These are phyloP conservation scores for Aspergillus brasiliensis DNA, from an alignment of 2,329 filamentous ascomycete species.

Conservation along the genomic window DNA sequence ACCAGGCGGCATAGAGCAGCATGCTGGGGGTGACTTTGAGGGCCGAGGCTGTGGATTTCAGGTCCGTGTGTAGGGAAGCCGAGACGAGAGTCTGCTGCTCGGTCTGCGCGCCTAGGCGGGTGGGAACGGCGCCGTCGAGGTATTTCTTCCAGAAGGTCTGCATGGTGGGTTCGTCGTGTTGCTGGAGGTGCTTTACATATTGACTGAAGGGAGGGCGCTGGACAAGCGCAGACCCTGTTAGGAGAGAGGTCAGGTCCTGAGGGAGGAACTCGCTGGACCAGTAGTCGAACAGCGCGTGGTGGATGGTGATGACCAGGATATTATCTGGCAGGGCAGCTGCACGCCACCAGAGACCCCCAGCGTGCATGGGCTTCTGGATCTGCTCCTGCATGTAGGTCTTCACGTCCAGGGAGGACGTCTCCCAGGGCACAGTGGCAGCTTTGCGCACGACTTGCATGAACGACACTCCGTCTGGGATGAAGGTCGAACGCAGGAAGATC, in stretches of 20 bases:
- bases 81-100: not conserved
- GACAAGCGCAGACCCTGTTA: not conserved
- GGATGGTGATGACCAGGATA: not conserved
- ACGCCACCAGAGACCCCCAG: not conserved
- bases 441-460: not conserved
- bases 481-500: not conserved
- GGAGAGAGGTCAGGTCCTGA: constrained; percentile 6
- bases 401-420: not conserved
- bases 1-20: constrained; percentile 6
- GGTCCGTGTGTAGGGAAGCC: not conserved
- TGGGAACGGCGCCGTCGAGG: not conserved
- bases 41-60: not conserved
- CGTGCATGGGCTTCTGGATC: not conserved
- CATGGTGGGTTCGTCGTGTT: not conserved
- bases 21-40: not conserved
- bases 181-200: constrained; percentile 2
- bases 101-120: not conserved
- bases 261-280: not conserved
- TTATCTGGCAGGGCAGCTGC: not conserved
- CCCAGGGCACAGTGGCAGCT: not conserved
- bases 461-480: not conserved
- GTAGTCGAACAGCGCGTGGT: not conserved
- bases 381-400: constrained; percentile 1
- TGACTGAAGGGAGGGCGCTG: constrained; percentile 5
- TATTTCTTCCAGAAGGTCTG: not conserved